Conservation (phyloP, 2,329 filamentous ascomycete species). For the Scleromitrula shiraiana region DNA sequence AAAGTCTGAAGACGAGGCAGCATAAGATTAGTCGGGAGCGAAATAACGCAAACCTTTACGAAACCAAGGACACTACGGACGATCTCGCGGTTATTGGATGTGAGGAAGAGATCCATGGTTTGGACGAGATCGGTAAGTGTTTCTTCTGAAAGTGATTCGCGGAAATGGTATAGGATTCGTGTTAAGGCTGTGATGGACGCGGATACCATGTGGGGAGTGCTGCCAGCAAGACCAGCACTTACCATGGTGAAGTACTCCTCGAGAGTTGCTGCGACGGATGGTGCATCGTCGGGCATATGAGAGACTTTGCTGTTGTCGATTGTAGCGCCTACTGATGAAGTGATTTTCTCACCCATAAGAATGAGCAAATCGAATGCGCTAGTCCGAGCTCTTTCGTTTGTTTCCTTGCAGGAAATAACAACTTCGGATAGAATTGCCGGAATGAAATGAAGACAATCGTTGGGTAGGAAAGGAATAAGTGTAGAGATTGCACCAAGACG, state of each 20-base stretch:
- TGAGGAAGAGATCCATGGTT: constrained; percentile 93
- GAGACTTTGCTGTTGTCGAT: constrained; percentile 83
- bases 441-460: constrained; percentile 81
- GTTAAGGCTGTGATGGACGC: constrained; percentile 94
- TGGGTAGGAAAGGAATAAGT: constrained; percentile 70
- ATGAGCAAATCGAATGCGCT: constrained; percentile 87
- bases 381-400: constrained; percentile 88
- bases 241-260: constrained; percentile 99
- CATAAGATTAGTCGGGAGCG: constrained; percentile 72
- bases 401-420: constrained; percentile 93
- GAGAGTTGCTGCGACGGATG: constrained; percentile 68
- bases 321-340: constrained; percentile 52
- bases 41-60: constrained; percentile 90
- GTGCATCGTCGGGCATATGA: constrained; percentile 76
- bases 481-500: constrained; percentile 75
- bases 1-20: constrained; percentile 67
- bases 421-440: constrained; percentile 87
- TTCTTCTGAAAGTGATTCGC: constrained; percentile 56
- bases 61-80: constrained; percentile 92
- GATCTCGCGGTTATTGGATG: constrained; percentile 93
- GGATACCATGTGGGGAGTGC: constrained; percentile 93
- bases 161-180: constrained; percentile 89
- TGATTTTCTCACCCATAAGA: constrained; percentile 76
- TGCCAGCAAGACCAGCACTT: constrained; percentile 85
- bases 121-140: constrained; percentile 79